Base-by-base conservation (phyloP, 352 stramenopile genomes). In the Elongisporangium undulatum region DNA sequence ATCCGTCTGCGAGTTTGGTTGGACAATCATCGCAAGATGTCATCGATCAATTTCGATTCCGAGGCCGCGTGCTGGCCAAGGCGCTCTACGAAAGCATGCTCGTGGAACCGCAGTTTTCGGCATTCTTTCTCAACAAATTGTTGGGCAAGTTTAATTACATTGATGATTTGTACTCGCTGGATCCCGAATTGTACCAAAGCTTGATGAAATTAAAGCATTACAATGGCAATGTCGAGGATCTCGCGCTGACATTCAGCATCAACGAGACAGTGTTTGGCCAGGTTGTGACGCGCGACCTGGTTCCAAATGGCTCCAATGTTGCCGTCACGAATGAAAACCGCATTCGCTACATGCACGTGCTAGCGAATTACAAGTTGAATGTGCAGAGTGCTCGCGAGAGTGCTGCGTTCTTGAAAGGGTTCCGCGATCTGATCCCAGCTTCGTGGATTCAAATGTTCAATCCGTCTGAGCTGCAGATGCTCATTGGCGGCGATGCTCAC, bases 281-380 rank as follows among this genome's bases (percentile, higher is more conserved):
- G 24, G 64, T 78, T 8, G 67, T 87, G 53, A 82, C 79, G 7
- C 67, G 74, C 3, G 67, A 86, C 17, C 77, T 99, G 20, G 72
- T 98, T 1, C 89, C 88, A 1, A 73, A 90, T 54, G 97, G 97
- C 39, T 71, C 79, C 17, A 85, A 85, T 19, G 80, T 97, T 9
- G 38, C 80, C 2, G 96, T 99, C 4, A 98, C 89, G 0, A 97
- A 96, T 58, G 71, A 77, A 2, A 99, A 99, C 73, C 90, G 94
- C 34, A 96, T 98, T 58, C 82, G 89, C 15, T 99, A 99, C 74
- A 97, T 99, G 59, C 93, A 98, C 61, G 66, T 98, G 22, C 79
- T 99, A 29, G 96, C 97, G 19, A 98, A 99, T 64, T 96, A 98
- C 81, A 97, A 99, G 71, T 71, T 99, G 26, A 99, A 99, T 66